Base-by-base conservation (phyloP, 768 basidiomycete genomes). In the Suillus spraguei region DNA sequence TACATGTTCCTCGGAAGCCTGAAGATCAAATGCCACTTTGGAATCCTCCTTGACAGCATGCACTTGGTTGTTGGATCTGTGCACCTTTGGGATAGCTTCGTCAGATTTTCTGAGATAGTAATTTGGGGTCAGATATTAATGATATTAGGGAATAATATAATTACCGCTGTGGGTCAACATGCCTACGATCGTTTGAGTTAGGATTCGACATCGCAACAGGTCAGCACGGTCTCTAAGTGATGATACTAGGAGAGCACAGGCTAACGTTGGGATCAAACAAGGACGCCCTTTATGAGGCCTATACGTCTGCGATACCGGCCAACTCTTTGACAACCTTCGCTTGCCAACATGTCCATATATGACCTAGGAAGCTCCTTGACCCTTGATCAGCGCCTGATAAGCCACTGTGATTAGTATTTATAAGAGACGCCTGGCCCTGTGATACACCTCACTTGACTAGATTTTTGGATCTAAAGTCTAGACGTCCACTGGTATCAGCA, bases 211-310 rank as follows among this genome's bases (percentile, higher is more conserved):
- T 55, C 16, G 36, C 13, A 8, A 13, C 3, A 35, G 52, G n/a
- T 53, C 2, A 32, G 17, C 1, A 9, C 5, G 14, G 16, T 20
- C 17, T 17, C 41, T 33, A 53, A 11, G 6, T 0, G 20, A 2
- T n/a, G n/a, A 20, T 14, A n/a, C 36, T 38, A 7, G 2, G 7
- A 50, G 49, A n/a, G 5, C 20, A 33, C 28, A 28, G 28, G 28
- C 14, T 11, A 17, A 16, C 11, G 22, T 3, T 28, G 28, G 5
- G 16, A 32, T 16, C 3, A 50, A 2, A 36, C 64, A 47, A 60
- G 39, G 42, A 70, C 22, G 39, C 4, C 59, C 49, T 65, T 63
- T 73, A 71, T 63, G 28, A 66, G 62, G 63, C 38, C 22, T 1
- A 35, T 20, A 35, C 1, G 13, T 4, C 14, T 38, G 22, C 36